Evolutionary conservation across 2,329 filamentous ascomycete species (phyloP).

Genomic region (Fusarium pseudograminearum): DNA sequence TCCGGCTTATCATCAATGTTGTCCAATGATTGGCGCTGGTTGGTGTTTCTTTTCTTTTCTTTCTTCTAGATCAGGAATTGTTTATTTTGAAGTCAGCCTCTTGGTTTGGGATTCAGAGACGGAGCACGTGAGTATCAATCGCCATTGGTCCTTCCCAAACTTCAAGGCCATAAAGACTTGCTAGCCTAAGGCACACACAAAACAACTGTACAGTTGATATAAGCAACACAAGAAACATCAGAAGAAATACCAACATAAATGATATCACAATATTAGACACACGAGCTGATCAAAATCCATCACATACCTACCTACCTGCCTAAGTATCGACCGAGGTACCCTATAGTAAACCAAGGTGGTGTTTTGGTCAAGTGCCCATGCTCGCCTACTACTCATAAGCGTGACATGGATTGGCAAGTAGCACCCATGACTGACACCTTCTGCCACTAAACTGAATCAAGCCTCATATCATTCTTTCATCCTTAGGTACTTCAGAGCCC

Average conservation of each 20-base stretch:
- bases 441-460: conserved; percentile 32
- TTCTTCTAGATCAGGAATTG: not conserved
- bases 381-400: conserved; percentile 29
- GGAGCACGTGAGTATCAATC: not conserved
- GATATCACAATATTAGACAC: not conserved
- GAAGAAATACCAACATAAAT: not conserved
- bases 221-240: too few relatives aligned
- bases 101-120: not conserved
- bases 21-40: not conserved
- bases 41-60: not conserved
- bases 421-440: conserved; percentile 26
- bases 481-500: conserved; percentile 1
- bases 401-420: not conserved
- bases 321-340: too few relatives aligned
- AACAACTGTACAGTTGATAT: not conserved
- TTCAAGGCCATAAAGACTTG: not conserved
- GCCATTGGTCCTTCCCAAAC: not conserved
- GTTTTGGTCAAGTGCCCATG: not conserved
- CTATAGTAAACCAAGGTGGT: not conserved
- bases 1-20: not conserved
- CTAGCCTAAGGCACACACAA: not conserved
- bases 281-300: not conserved
- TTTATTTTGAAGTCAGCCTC: not conserved
- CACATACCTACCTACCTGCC: too few relatives aligned
- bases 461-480: conserved; percentile 22